A percentile compares a stretch with the other conserved stretches of the same genome.
Conservation (phyloP, 176 grass and related monocot species). For the Raddia guianensis region DNA sequence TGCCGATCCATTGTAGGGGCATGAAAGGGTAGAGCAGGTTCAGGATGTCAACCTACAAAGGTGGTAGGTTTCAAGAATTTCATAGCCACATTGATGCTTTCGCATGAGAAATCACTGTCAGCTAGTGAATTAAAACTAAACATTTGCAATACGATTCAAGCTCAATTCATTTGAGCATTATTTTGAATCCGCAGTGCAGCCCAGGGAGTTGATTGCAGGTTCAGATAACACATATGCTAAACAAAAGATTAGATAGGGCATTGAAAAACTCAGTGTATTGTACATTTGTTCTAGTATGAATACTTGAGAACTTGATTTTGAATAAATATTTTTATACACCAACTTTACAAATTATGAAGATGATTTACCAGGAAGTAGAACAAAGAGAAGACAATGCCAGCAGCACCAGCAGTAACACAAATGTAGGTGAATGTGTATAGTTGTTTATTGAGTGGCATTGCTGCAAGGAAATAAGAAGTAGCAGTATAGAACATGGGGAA, state of each 20-base stretch:
- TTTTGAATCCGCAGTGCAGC: not conserved
- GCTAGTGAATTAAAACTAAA: not conserved
- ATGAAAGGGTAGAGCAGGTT: slow-evolving; percentile 45
- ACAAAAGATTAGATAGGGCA: not conserved
- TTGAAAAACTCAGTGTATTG: not conserved
- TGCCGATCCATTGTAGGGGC: slow-evolving; percentile 80
- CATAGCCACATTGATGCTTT: not conserved
- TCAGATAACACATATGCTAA: too few species aligned
- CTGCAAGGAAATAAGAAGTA: slow-evolving; percentile 38
- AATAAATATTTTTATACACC: not conserved
- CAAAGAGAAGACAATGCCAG: slow-evolving; percentile 63
- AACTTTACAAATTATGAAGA: not conserved
- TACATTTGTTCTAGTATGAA: not conserved
- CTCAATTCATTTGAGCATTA: not conserved
- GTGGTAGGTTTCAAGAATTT: not conserved
- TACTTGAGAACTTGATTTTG: not conserved
- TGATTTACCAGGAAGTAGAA: slow-evolving; percentile 74
- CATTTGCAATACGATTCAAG: not conserved
- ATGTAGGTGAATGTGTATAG: slow-evolving; percentile 88
- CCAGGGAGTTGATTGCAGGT: not conserved
- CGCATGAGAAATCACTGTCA: not conserved
- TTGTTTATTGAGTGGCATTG: slow-evolving; percentile 90
- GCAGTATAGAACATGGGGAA: not conserved
- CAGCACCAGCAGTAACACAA: slow-evolving; percentile 79
- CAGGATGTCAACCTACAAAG: slow-evolving; percentile 67